Percentiles rank a stretch among this genome's conserved stretches.
phyloP scores from a whole-genome alignment of 208 protist genomes.

The Wallacemonas sp. region DNA sequence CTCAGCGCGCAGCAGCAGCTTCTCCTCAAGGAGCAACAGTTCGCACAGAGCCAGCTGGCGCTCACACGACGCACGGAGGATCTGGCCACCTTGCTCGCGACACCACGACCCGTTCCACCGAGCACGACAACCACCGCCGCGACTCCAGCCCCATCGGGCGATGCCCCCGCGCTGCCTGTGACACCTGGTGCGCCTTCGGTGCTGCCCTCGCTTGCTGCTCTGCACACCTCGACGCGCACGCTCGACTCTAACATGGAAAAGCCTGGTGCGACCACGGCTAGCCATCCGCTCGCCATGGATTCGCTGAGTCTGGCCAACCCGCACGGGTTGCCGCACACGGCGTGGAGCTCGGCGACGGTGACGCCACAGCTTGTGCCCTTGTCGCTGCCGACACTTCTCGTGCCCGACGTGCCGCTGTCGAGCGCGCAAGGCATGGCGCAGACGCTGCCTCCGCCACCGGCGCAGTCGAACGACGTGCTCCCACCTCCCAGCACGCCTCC shows the following conservation, averaged over 20 bases:
- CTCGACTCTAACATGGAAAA: not conserved
- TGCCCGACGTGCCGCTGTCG: not conserved
- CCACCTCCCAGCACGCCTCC: too few species aligned
- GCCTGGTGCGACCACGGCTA: not conserved
- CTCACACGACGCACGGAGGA: slow-evolving; percentile 10
- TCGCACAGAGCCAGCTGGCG: slow-evolving; percentile 2
- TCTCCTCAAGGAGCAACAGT: slow-evolving; percentile 20
- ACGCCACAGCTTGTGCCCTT: slow-evolving; percentile 4
- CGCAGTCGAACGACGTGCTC: not conserved
- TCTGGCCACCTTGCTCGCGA: not conserved
- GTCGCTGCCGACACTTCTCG: not conserved
- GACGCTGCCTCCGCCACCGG: slow-evolving; percentile 12
- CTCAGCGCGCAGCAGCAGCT: slow-evolving; percentile 30
- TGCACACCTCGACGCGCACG: not conserved
- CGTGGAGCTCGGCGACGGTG: not conserved
- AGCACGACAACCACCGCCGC: not conserved
- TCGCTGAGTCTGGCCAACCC: too few species aligned
- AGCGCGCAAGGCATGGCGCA: not conserved
- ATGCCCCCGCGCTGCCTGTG: not conserved
- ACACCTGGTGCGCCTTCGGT: not conserved
- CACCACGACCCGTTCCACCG: not conserved
- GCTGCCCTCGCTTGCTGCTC: not conserved
- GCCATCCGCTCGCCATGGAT: too few species aligned
- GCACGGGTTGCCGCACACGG: not conserved
- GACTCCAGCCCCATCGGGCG: not conserved